Base-by-base conservation (phyloP, 257 asterid genomes). In the Striga asiatica region DNA sequence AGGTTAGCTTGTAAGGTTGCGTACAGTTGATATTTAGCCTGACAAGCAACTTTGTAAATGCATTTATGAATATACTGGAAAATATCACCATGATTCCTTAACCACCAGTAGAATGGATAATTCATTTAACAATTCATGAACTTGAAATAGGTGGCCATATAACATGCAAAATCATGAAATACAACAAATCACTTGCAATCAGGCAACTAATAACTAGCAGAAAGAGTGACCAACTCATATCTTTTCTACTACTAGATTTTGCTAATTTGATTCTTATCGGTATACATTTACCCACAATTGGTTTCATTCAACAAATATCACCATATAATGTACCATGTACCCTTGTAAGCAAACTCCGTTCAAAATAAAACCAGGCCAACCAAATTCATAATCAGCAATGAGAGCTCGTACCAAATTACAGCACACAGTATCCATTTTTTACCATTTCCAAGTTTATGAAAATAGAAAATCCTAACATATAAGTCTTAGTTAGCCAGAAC, bases 311-410 rank as follows among this genome's bases (percentile, higher is more conserved):
- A 9, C 9, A 42, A 39, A 43, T 53, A 49, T 54, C 35, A 38
- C 21, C 6, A 52, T 6, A n/a, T 29, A 53, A 29, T 50, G 49
- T 37, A 57, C 38, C n/a, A 51, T 10, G 2, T 35, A 39, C 41
- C 18, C 28, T 13, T 22, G 6, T 17, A 47, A 42, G 39, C n/a
- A n/a, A 54, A 17, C 52, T 38, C 34, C 25, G 3, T 47, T 56
- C 31, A 54, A 61, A 16, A 52, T n/a, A 27, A 32, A 59, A 58
- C 49, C 34, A 60, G 56, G 35, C 10, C 47, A 60, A 45, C 38
- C 27, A 46, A 61, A 49, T 39, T 56, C 46, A 22, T 20, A 31
- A 51, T 21, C 21, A 23, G 34, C 18, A 17, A 41, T 56, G 42
- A 43, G 5, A 54, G 28, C 35, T 23, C 23, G 1, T 25, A 37